Conservation (phyloP, 2,329 filamentous ascomycete genomes). For the Diaporthe capsici region DNA sequence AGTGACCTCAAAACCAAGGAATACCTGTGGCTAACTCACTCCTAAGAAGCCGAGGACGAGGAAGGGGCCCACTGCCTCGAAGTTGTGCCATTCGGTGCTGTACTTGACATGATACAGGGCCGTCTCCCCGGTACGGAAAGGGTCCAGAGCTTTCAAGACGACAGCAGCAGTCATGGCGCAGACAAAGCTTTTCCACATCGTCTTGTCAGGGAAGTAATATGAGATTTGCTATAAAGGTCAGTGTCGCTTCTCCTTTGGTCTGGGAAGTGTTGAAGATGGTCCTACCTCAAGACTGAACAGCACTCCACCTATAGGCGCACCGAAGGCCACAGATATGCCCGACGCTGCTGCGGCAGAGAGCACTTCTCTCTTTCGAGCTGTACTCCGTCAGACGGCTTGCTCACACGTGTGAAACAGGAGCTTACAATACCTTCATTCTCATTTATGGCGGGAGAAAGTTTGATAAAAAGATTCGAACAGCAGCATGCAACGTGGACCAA, state of each 20-base stretch:
- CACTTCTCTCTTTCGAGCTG: slow-evolving; percentile 92
- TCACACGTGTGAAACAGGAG: neutral
- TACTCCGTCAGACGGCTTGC: slow-evolving; percentile 44
- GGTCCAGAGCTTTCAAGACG: slow-evolving; percentile 91
- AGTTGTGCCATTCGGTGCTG: slow-evolving; percentile 91
- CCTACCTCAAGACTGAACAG: slow-evolving; percentile 91
- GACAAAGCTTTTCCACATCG: slow-evolving; percentile 99
- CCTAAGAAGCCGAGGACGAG: slow-evolving; percentile 88
- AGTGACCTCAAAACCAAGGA: neutral
- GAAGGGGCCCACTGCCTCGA: slow-evolving; percentile 88
- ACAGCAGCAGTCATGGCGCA: slow-evolving; percentile 99
- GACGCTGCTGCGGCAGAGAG: slow-evolving; percentile 92
- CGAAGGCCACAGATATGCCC: slow-evolving; percentile 94
- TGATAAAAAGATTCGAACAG: slow-evolving; percentile 94
- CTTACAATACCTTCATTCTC: slow-evolving; percentile 81
- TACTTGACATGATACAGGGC: slow-evolving; percentile 97
- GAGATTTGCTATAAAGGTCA: slow-evolving; percentile 78
- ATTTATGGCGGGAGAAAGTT: slow-evolving; percentile 84
- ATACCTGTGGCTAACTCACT: slow-evolving; percentile 52
- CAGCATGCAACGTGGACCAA: slow-evolving; percentile 97
- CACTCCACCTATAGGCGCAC: slow-evolving; percentile 93
- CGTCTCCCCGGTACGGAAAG: slow-evolving; percentile 94
- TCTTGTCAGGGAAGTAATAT: slow-evolving; percentile 98
- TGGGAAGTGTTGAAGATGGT: neutral
- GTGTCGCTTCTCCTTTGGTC: neutral